Evolutionary conservation across 192 early-diverging fungal species (phyloP).

Genomic region (Lobosporangium transversale): DNA sequence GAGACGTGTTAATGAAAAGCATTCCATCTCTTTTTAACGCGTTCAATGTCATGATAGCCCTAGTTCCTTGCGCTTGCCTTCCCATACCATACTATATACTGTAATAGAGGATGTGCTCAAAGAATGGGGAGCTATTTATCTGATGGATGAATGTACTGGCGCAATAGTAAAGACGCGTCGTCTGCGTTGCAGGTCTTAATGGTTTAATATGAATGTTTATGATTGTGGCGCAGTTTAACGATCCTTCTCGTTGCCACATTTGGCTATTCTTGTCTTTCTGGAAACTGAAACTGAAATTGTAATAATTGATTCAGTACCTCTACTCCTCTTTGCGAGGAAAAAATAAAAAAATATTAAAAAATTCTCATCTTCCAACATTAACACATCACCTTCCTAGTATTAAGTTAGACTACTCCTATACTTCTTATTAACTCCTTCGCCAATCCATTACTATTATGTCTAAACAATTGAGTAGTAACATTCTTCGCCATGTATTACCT

Average conservation of each 20-base stretch:
- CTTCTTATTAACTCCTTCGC: not conserved
- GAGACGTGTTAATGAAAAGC: too few relatives aligned
- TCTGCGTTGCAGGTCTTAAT: not conserved
- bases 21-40: too few relatives aligned
- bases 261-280: conserved; percentile 1
- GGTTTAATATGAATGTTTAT: conserved; percentile 10
- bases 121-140: too few relatives aligned
- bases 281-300: too few relatives aligned
- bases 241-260: not conserved
- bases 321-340: too few relatives aligned
- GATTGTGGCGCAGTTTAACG: conserved; percentile 28
- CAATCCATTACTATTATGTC: conserved; percentile 19
- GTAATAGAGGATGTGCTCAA: not conserved
- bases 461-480: conserved; percentile 34
- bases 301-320: too few relatives aligned
- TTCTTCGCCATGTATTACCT: conserved; percentile 52
- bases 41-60: too few relatives aligned
- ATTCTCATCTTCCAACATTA: too few relatives aligned
- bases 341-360: too few relatives aligned
- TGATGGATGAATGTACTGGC: too few relatives aligned
- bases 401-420: not conserved
- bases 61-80: not conserved
- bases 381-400: not conserved
- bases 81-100: not conserved
- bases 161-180: conserved; percentile 1